Evolutionary conservation across 2,329 filamentous ascomycete genomes (phyloP), one percentile per base, ranked within the genome.

Genomic region (Lojkania enalia): DNA sequence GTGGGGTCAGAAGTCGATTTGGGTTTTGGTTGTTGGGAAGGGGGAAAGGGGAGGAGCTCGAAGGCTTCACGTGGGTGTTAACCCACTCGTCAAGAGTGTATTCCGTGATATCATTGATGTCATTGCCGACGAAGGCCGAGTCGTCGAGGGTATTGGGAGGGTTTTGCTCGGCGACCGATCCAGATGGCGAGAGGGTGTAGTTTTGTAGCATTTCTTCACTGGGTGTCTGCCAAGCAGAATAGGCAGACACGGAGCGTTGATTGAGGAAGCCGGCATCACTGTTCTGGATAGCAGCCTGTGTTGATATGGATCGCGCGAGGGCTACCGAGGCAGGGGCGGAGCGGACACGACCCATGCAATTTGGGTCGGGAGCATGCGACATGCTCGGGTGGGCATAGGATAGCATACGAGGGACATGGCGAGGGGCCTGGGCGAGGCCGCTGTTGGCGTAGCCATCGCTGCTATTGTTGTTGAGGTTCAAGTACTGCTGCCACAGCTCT

Each of bases 51-150:
- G 60, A 11, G 16, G 30, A 50, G 51, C 35, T 54, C 25, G 54
- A 48, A 39, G 52, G 49, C 42, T 63, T 57, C 38, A 66, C 60
- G 48, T 52, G 62, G 44, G 41, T 67, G 42, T 50, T 57, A 55
- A 69, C 48, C 45, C 65, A 73, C 35, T 72, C 67, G 41, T 51
- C 54, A 36, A 67, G 69, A 32, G 61, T 59, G 56, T 71, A 71
- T 53, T 66, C 67, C 48, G 58, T 51, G 49, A 64, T 57, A 47
- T 50, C 50, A 41, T 45, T 43, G n/a, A n/a, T n/a, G n/a, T n/a
- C n/a, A 44, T 43, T 49, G 40, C 41, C n/a, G 39, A 53, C 49
- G 31, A 44, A 31, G 5, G 52, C 33, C 19, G 29, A 16, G 50
- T 64, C 64, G 42, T 54, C 46, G 31, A 67, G 60, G 16, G 58